Percentiles rank a stretch among this genome's conserved stretches.
These are phyloP conservation scores for Xylaria multiplex DNA, from an alignment of 2,329 filamentous ascomycete genomes.

Conservation along the genomic window DNA sequence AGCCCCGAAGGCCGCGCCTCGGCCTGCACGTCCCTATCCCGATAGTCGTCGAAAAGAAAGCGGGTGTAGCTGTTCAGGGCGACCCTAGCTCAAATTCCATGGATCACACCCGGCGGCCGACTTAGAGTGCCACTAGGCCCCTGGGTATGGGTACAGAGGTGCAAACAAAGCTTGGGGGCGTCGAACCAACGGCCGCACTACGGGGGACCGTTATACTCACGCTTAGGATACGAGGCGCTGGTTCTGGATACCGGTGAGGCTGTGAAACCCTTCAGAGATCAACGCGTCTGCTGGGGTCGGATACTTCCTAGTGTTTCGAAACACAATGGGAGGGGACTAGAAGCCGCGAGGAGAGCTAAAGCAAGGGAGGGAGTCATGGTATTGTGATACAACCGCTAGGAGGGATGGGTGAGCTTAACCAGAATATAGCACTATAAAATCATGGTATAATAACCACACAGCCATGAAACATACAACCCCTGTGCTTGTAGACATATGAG, in stretches of 20 bases:
- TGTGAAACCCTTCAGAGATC: background rate
- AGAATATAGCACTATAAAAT: too few relatives aligned
- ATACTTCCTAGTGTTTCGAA: too few relatives aligned
- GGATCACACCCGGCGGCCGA: background rate
- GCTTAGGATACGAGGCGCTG: background rate
- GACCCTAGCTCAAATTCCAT: background rate
- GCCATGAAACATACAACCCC: background rate
- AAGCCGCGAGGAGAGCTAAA: too few relatives aligned
- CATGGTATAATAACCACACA: background rate
- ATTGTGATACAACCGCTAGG: too few relatives aligned
- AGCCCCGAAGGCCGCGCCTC: background rate
- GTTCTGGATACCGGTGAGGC: background rate
- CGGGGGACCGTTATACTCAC: background rate
- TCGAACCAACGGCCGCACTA: background rate
- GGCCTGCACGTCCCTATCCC: background rate
- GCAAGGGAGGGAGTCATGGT: too few relatives aligned
- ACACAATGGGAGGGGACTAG: background rate
- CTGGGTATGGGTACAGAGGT: too few relatives aligned
- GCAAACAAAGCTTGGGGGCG: background rate
- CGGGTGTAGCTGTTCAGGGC: background rate
- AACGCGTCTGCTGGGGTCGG: background rate
- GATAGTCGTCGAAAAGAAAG: background rate
- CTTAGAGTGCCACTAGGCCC: background rate
- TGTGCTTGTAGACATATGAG: background rate
- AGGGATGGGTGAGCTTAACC: too few relatives aligned